These are phyloP conservation scores for Luvunga scandens DNA, from an alignment of 345 rosid genomes.

Conservation along the genomic window DNA sequence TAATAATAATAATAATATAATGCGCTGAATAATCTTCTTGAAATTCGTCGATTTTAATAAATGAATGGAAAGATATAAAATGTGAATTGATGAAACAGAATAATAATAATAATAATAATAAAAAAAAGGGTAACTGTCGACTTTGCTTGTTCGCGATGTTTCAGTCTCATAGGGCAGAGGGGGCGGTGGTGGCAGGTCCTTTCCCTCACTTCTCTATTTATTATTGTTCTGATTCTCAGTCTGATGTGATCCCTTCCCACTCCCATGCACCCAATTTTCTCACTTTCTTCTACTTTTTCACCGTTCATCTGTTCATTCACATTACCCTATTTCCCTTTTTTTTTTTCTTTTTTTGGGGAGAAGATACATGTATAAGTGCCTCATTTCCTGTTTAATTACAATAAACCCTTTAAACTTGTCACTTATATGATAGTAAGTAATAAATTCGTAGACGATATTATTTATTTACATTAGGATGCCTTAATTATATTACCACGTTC, in stretches of 20 bases:
- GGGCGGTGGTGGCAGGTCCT: conserved; percentile 14
- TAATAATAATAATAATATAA: too few species aligned
- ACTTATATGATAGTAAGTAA: too few species aligned
- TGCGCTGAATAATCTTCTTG: too few species aligned
- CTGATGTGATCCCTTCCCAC: background rate
- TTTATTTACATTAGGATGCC: too few species aligned
- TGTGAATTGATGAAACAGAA: background rate
- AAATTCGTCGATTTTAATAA: too few species aligned
- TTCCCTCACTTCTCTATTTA: conserved; percentile 13
- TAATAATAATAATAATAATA: background rate
- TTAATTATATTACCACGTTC: too few species aligned
- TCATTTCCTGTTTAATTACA: too few species aligned
- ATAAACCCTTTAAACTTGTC: too few species aligned
- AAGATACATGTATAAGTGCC: too few species aligned
- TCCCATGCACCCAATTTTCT: background rate
- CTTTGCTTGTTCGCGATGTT: conserved; percentile 6
- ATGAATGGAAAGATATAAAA: background rate
- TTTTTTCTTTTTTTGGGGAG: too few species aligned
- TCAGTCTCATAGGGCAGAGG: background rate
- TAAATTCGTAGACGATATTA: too few species aligned
- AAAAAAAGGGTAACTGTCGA: background rate
- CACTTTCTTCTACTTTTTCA: background rate
- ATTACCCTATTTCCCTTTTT: background rate
- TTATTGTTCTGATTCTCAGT: background rate
- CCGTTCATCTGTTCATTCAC: background rate